Evolutionary conservation across 805 yeast species (phyloP), one percentile per base, ranked within the genome.

Genomic region (Lachancea kluyveri): DNA sequence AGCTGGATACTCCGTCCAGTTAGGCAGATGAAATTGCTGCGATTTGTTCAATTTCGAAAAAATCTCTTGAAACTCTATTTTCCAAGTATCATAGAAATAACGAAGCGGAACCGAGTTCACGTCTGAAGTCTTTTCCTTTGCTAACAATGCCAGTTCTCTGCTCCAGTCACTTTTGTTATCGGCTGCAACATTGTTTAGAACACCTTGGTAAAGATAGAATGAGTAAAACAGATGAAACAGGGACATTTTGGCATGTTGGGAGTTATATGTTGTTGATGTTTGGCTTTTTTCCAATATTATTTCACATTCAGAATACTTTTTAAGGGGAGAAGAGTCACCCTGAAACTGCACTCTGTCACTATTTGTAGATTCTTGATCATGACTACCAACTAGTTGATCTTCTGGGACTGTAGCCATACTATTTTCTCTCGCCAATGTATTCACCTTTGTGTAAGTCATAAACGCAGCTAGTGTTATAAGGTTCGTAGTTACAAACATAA

Each of bases 401-500:
- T 39, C 41, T 13, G n/a, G n/a, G n/a, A n/a, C n/a, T n/a, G n/a
- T n/a, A 32, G 33, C 8, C 32, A 27, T 10, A 18, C 36, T 25
- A 5, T 24, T 31, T 40, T 35, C 42, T 26, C 31, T 38, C 24
- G 21, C 37, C n/a, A 50, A 21, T 5, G 52, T 41, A 4, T 46
- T 39, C 20, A 58, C 24, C 0, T 62, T 50, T 19, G 59, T 45
- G 41, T 57, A 59, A 1, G 61, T 46, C 5, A 53, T 53, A 4
- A 60, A 37, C 5, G 62, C 61, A 1, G 55, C 53, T 17, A 63
- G 43, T 2, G 62, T 52, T 1, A 60, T 40, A 0, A 63, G 24
- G 31, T 63, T 63, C 1, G 64, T 56, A 1, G 64, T 48, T 2
- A 63, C 48, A 36, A 63, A 63, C 43, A 60, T 35, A 3, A 60